Conservation (phyloP, 1,284 basidiomycete genomes). For the Schizopora paradoxa region DNA sequence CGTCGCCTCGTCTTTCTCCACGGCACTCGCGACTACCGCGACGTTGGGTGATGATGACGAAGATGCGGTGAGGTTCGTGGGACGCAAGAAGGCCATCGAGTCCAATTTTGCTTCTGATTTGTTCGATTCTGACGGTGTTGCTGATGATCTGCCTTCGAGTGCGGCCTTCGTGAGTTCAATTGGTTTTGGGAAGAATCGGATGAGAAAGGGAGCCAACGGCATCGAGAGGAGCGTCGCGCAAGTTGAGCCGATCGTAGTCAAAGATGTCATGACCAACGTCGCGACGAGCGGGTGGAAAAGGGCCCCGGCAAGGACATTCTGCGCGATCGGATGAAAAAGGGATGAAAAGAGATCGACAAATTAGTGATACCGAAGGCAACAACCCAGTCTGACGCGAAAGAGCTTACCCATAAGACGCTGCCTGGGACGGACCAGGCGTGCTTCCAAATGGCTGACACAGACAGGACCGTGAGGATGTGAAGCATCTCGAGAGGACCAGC, state of each 20-base stretch:
- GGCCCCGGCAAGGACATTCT: constrained; percentile 89
- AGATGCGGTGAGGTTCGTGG: constrained; percentile 27
- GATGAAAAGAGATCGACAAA: background rate
- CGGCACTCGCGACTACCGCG: no score
- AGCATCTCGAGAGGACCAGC: constrained; percentile 55
- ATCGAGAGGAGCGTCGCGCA: constrained; percentile 73
- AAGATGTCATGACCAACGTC: constrained; percentile 69
- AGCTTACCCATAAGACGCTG: constrained; percentile 78
- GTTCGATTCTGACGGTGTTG: constrained; percentile 20
- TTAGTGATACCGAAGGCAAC: background rate
- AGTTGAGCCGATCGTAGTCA: constrained; percentile 83
- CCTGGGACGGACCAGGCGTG: constrained; percentile 93
- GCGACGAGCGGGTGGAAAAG: constrained; percentile 78
- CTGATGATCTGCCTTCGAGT: constrained; percentile 44
- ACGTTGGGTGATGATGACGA: constrained; percentile 31
- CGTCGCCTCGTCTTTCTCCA: no score
- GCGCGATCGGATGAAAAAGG: constrained; percentile 21
- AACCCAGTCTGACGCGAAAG: constrained; percentile 2
- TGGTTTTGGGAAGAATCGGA: constrained; percentile 75
- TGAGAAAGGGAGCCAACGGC: constrained; percentile 80
- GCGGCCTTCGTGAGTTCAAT: constrained; percentile 74
- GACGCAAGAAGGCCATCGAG: no score
- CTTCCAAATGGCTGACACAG: constrained; percentile 85
- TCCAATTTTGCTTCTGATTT: background rate
- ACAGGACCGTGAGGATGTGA: constrained; percentile 77